Conservation (phyloP, 2,329 filamentous ascomycete genomes). For the Aspergillus calidoustus region DNA sequence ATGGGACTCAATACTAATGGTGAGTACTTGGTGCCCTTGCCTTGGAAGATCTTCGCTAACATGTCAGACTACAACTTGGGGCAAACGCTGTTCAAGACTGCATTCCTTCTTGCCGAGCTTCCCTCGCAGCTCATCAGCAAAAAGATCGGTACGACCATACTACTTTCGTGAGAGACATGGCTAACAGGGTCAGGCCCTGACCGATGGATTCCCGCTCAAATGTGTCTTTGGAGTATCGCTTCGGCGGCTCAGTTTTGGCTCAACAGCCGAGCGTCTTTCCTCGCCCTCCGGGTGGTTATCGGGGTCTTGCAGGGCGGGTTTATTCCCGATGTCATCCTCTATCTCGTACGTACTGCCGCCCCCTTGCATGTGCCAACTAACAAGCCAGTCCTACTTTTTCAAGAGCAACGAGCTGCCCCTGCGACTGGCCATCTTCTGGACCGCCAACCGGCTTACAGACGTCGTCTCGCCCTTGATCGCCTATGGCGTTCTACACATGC, state of each 20-base stretch:
- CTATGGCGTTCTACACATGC: slow-evolving; percentile 45
- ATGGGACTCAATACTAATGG: slow-evolving; percentile 34
- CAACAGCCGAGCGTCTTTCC: slow-evolving; percentile 1
- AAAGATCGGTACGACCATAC: not conserved
- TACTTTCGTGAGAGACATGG: no score
- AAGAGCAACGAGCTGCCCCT: slow-evolving; percentile 39
- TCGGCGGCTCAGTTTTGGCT: slow-evolving; percentile 2
- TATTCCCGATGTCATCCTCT: not conserved
- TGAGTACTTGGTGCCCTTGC: not conserved
- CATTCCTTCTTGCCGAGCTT: slow-evolving; percentile 34
- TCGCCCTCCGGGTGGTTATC: not conserved
- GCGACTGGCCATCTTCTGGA: slow-evolving; percentile 45
- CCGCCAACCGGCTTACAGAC: slow-evolving; percentile 36
- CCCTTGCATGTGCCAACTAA: not conserved
- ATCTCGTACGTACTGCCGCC: not conserved
- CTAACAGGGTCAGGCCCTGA: not conserved
- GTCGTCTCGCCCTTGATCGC: slow-evolving; percentile 42
- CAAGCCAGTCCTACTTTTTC: slow-evolving; percentile 43
- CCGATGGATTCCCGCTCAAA: slow-evolving; percentile 3
- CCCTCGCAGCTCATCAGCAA: slow-evolving; percentile 3
- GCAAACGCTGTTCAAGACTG: slow-evolving; percentile 35
- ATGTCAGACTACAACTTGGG: slow-evolving; percentile 34
- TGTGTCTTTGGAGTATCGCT: slow-evolving; percentile 5
- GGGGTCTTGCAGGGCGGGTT: not conserved
- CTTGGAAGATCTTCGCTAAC: not conserved